phyloP scores from a whole-genome alignment of 2,329 filamentous ascomycete genomes.

The Raffaelea ambrosiae region DNA sequence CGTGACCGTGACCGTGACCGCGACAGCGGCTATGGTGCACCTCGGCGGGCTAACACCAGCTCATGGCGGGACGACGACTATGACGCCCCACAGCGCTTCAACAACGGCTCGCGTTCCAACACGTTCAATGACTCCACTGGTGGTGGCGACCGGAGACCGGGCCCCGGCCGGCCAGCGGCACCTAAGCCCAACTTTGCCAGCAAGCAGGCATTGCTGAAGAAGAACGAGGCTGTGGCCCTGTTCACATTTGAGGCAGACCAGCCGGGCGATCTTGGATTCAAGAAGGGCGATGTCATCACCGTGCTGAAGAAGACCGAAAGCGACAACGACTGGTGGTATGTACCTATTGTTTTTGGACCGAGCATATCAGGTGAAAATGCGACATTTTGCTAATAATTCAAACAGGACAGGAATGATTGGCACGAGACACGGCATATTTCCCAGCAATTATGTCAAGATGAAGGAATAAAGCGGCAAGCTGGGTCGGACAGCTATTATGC shows the following conservation, averaged over 20 bases:
- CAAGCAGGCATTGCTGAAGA: conserved; percentile 46
- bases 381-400: conserved; percentile 2
- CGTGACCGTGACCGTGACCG: conserved; percentile 32
- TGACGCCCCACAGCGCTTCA: conserved; percentile 40
- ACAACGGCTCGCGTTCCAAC: conserved; percentile 38
- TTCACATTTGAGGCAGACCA: conserved; percentile 95
- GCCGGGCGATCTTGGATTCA: conserved; percentile 85
- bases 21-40: conserved; percentile 39
- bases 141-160: conserved; percentile 33
- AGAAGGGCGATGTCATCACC: conserved; percentile 94
- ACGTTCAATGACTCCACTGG: conserved; percentile 35
- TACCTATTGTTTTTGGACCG: no score
- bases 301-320: conserved; percentile 92
- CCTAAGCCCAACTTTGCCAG: conserved; percentile 77
- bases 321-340: conserved; percentile 88
- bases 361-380: no score
- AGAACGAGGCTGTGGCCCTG: conserved; percentile 81
- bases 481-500: no score
- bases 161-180: conserved; percentile 71
- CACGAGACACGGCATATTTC: conserved; percentile 81
- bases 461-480: conserved; percentile 40
- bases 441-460: conserved; percentile 70
- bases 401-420: conserved; percentile 80
- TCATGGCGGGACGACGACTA: conserved; percentile 67
- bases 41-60: conserved; percentile 51